Percentiles rank a stretch among this genome's conserved stretches.
Evolutionary conservation across 306 rosid genomes (phyloP).

Genomic region (Myrica gale): DNA sequence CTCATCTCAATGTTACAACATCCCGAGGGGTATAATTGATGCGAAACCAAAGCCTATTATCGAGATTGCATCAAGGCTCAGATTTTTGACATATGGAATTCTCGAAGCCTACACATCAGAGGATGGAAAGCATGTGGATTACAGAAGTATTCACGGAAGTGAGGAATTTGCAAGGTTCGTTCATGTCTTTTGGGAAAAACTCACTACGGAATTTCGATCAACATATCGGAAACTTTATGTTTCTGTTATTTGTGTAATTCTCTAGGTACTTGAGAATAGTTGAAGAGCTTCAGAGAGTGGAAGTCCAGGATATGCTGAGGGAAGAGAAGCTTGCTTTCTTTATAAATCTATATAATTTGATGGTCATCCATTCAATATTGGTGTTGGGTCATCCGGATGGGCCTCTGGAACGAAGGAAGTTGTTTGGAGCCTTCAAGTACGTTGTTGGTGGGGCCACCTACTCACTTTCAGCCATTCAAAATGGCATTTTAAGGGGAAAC

Average conservation of each 20-base stretch:
- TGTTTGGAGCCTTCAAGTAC: conserved; percentile 78
- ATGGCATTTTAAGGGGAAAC: conserved; percentile 91
- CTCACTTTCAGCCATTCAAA: conserved; percentile 88
- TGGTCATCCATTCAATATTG: conserved; percentile 83
- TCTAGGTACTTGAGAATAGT: conserved; percentile 82
- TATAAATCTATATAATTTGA: conserved; percentile 91
- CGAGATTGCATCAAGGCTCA: conserved; percentile 82
- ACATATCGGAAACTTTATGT: conserved; percentile 3
- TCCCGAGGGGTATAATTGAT: conserved; percentile 69
- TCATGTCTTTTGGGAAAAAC: conserved; percentile 5
- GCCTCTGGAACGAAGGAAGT: conserved; percentile 69
- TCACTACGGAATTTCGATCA: conserved; percentile 18
- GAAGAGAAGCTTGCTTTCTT: conserved; percentile 93
- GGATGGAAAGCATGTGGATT: conserved; percentile 71
- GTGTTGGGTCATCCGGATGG: conserved; percentile 79
- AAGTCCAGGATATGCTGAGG: conserved; percentile 59
- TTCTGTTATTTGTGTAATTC: conserved; percentile 15
- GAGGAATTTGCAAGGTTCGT: conserved; percentile 92
- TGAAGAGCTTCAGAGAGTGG: conserved; percentile 93
- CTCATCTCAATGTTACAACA: conserved; percentile 75
- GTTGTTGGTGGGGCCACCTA: conserved; percentile 74
- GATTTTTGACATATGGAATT: conserved; percentile 65
- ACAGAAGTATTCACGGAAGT: conserved; percentile 72
- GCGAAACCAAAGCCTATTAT: conserved; percentile 69
- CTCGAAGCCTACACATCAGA: conserved; percentile 77